Evolutionary conservation across 2,329 filamentous ascomycete genomes (phyloP).

Genomic region (Chrysoporthe cubensis): DNA sequence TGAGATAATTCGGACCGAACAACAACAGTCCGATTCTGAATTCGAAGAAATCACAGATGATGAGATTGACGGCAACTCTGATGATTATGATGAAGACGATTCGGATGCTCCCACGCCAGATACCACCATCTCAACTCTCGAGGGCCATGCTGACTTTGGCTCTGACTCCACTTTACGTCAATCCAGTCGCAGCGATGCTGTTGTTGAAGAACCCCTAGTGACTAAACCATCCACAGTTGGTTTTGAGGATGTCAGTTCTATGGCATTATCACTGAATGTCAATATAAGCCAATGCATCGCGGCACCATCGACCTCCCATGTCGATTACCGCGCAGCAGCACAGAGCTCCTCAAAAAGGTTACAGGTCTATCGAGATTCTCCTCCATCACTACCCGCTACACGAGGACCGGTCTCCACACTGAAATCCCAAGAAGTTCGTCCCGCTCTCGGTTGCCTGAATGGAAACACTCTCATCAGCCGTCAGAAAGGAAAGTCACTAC

Average conservation of each 20-base stretch:
- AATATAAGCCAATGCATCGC: background rate
- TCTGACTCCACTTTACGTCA: background rate
- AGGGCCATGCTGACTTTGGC: background rate
- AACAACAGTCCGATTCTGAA: background rate
- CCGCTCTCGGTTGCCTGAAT: background rate
- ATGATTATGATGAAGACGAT: background rate
- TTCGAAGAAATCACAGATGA: background rate
- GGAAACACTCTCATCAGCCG: background rate
- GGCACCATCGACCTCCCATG: background rate
- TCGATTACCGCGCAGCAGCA: background rate
- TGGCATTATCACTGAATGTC: background rate
- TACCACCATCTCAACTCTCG: constrained; percentile 1
- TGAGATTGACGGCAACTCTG: background rate
- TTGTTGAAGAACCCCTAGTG: background rate
- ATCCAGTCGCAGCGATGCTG: background rate
- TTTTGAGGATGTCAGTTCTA: background rate
- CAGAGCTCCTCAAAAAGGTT: background rate
- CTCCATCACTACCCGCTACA: too few relatives aligned
- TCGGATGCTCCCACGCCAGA: background rate
- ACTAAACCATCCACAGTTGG: background rate
- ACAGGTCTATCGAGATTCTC: background rate
- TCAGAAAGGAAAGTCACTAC: background rate
- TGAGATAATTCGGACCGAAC: background rate
- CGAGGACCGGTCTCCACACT: background rate
- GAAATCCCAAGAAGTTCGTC: background rate